phyloP scores from a whole-genome alignment of 345 rosid species.

The Euclidium syriacum region DNA sequence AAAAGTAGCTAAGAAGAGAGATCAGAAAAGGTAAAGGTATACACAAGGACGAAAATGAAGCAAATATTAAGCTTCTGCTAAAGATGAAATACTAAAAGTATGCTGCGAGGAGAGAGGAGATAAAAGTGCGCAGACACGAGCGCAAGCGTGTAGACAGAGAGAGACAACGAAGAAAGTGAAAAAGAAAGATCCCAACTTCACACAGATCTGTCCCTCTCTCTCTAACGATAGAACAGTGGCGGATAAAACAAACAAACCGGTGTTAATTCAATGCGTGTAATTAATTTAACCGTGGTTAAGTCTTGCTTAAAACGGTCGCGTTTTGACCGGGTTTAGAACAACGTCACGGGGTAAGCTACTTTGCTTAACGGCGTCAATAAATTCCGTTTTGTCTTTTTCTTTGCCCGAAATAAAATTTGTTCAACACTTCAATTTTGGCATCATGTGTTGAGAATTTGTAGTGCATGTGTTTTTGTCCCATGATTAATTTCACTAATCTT shows the following conservation, averaged over 20 bases:
- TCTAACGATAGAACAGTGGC: neutral
- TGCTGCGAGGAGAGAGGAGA: neutral
- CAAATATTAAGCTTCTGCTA: neutral
- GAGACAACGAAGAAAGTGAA: slow-evolving; percentile 31
- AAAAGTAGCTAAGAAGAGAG: neutral
- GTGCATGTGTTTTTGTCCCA: slow-evolving; percentile 21
- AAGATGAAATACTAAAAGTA: neutral
- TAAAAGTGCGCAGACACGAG: slow-evolving; percentile 17
- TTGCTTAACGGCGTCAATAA: slow-evolving; percentile 6
- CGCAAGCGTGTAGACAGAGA: slow-evolving; percentile 31
- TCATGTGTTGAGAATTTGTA: slow-evolving; percentile 13
- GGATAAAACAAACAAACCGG: neutral
- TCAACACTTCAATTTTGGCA: slow-evolving; percentile 3
- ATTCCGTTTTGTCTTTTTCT: neutral
- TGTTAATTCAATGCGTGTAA: neutral
- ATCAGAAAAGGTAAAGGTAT: neutral
- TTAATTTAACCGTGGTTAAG: slow-evolving; percentile 14
- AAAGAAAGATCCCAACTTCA: slow-evolving; percentile 28
- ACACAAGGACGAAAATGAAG: neutral
- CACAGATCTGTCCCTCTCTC: slow-evolving; percentile 28
- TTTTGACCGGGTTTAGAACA: neutral
- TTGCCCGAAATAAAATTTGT: neutral
- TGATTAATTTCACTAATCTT: neutral
- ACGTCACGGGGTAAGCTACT: neutral
- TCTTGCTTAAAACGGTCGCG: neutral